phyloP scores from a whole-genome alignment of 2,329 filamentous ascomycete genomes.

The Trichoderma koningii region DNA sequence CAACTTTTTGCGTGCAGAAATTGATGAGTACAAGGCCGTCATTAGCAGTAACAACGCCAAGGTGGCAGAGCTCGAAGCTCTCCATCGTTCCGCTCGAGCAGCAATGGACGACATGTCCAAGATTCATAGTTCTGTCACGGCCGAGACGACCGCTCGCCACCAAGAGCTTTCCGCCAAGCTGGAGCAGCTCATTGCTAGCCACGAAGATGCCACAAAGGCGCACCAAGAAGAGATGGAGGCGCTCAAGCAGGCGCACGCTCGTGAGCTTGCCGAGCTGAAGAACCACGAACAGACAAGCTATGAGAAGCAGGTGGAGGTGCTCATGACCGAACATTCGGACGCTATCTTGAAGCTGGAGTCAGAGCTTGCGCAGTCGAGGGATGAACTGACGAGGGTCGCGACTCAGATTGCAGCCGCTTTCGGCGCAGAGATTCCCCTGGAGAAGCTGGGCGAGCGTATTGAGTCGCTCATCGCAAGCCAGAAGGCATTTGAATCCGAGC shows the following conservation, averaged over 20 bases:
- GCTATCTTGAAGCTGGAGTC: constrained; percentile 58
- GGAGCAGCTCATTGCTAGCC: constrained; percentile 60
- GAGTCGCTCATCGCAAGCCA: constrained; percentile 59
- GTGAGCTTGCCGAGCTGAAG: constrained; percentile 54
- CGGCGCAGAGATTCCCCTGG: constrained; percentile 65
- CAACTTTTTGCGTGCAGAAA: constrained; percentile 66
- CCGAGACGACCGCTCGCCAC: constrained; percentile 49
- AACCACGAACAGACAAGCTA: constrained; percentile 55
- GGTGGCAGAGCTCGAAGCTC: constrained; percentile 72
- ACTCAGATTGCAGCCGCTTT: constrained; percentile 63
- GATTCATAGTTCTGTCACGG: constrained; percentile 54
- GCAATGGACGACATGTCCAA: constrained; percentile 69
- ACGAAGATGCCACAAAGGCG: constrained; percentile 59
- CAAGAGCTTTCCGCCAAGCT: constrained; percentile 54
- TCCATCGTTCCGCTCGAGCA: constrained; percentile 65
- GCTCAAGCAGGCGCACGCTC: constrained; percentile 53
- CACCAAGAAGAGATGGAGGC: constrained; percentile 55
- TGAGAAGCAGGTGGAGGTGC: constrained; percentile 58
- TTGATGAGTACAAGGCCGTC: constrained; percentile 77
- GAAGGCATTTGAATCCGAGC: constrained; percentile 60
- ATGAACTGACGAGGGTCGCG: constrained; percentile 66
- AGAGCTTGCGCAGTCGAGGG: constrained; percentile 65
- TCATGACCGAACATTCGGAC: constrained; percentile 63
- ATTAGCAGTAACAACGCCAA: constrained; percentile 69
- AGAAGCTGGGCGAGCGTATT: constrained; percentile 66